phyloP scores from a whole-genome alignment of 495 filamentous ascomycete species.

The Neurospora sp. region DNA sequence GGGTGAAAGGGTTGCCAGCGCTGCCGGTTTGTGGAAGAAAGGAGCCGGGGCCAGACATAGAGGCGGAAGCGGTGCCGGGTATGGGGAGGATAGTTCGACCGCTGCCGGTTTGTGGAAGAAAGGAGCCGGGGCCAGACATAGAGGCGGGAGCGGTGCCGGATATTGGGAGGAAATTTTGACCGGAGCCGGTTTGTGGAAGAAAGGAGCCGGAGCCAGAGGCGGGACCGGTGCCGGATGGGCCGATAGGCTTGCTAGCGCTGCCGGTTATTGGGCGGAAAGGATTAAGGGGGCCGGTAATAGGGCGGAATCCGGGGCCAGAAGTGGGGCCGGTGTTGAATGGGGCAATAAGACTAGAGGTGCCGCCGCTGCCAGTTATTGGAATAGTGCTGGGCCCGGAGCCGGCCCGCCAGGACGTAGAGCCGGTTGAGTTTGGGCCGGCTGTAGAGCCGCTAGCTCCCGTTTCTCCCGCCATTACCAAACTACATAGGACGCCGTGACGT shows the following conservation, averaged over 20 bases:
- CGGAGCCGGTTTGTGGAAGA: neutral
- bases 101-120: neutral
- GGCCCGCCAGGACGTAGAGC: neutral
- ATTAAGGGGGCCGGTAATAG: neutral
- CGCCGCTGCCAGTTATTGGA: neutral
- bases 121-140: neutral
- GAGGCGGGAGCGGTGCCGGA: neutral
- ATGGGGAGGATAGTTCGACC: neutral
- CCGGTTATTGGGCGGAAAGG: neutral
- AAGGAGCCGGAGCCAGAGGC: neutral
- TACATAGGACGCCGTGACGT: constrained; percentile 21
- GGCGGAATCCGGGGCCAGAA: neutral
- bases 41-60: neutral
- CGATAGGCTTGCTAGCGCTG: neutral
- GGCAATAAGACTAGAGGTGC: neutral
- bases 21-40: neutral
- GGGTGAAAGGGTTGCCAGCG: neutral
- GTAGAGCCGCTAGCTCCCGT: neutral
- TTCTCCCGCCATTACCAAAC: constrained; percentile 5
- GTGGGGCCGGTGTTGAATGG: neutral
- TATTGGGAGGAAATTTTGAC: neutral
- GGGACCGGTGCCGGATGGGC: neutral
- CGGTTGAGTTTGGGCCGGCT: neutral
- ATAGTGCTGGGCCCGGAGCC: neutral
- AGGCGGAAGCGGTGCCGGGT: neutral